Evolutionary conservation across 768 basidiomycete species (phyloP).

Genomic region (Lactifluus pinguis): DNA sequence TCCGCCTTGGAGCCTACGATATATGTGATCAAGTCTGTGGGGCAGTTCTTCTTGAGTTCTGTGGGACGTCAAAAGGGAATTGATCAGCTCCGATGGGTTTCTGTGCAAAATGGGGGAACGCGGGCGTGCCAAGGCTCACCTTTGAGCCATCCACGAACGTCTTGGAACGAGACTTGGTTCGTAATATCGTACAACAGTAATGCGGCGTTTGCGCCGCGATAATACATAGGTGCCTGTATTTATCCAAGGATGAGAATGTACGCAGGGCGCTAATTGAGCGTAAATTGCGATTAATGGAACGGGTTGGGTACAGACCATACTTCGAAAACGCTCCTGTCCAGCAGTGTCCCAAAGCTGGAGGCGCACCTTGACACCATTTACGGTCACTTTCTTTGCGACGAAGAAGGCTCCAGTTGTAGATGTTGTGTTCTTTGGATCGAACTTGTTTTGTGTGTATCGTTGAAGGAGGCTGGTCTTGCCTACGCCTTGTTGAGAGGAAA

Average conservation of each 20-base stretch:
- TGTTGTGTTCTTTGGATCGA: conserved; percentile 79
- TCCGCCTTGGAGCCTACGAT: conserved; percentile 93
- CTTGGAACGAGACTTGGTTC: conserved; percentile 78
- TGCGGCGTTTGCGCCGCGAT: conserved; percentile 91
- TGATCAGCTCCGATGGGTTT: conserved; percentile 4
- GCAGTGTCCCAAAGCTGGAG: conserved; percentile 91
- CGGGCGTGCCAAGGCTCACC: conserved; percentile 37
- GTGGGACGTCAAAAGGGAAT: conserved; percentile 14
- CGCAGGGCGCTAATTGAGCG: conserved; percentile 1
- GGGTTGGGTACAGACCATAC: conserved; percentile 51
- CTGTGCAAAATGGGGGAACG: not conserved
- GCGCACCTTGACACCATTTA: conserved; percentile 79
- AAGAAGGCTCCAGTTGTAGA: conserved; percentile 92
- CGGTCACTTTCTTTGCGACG: conserved; percentile 83
- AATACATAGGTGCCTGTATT: conserved; percentile 86
- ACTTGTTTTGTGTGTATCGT: conserved; percentile 85
- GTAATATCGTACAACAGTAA: conserved; percentile 94
- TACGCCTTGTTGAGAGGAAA: conserved; percentile 44
- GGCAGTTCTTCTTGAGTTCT: conserved; percentile 88
- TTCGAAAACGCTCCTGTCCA: conserved; percentile 87
- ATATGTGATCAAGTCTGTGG: conserved; percentile 84
- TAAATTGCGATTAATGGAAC: conserved; percentile 13
- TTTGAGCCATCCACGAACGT: conserved; percentile 86
- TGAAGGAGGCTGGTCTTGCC: conserved; percentile 89
- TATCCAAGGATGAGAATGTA: conserved; percentile 14